Conservation (phyloP, 345 rosid genomes). For the Gossypium longicalyx region DNA sequence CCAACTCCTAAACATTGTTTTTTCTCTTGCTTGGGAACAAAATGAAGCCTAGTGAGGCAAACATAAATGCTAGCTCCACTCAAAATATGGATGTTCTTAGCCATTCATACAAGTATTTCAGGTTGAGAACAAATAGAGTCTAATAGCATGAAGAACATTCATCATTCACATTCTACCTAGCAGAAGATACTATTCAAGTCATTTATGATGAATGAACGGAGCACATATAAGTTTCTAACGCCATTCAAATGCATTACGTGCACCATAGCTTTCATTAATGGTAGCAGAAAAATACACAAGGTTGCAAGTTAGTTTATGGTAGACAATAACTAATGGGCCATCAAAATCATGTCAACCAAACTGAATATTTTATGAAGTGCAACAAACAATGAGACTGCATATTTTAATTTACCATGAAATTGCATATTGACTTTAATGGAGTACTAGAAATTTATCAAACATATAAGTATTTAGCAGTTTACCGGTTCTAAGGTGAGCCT, state of each 20-base stretch:
- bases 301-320: not conserved
- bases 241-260: not conserved
- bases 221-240: not conserved
- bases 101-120: not conserved
- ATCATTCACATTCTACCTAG: not conserved
- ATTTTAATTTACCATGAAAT: not conserved
- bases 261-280: not conserved
- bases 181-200: not conserved
- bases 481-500: constrained; percentile 48
- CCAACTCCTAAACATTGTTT: not conserved
- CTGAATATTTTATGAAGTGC: not conserved
- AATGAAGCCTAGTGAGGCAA: not conserved
- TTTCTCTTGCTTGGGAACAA: not conserved
- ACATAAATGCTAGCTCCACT: not conserved
- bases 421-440: not conserved
- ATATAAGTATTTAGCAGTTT: not conserved
- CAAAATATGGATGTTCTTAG: not conserved
- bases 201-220: not conserved
- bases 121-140: not conserved
- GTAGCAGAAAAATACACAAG: not conserved
- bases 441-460: not conserved
- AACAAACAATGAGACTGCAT: not conserved
- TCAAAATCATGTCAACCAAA: not conserved
- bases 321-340: not conserved
- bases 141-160: too few species aligned